phyloP scores from a whole-genome alignment of 768 basidiomycete genomes.

The Cantharellus anzutake region DNA sequence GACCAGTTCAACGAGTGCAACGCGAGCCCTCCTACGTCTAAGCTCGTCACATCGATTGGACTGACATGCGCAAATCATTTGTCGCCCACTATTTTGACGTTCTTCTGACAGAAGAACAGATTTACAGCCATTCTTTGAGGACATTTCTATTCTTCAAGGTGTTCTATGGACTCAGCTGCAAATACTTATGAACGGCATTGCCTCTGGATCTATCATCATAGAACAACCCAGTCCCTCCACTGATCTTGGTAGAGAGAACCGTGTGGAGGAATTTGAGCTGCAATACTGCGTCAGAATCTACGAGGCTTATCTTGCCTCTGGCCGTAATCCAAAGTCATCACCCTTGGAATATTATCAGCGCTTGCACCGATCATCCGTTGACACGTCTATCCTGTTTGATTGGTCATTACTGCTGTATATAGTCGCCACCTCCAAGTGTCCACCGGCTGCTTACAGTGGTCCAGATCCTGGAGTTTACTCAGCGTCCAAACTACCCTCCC shows the following conservation, averaged over 20 bases:
- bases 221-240: slow-evolving; percentile 14
- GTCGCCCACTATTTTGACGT: slow-evolving; percentile 30
- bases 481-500: no score
- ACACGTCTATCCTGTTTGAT: slow-evolving; percentile 39
- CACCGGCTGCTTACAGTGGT: not conserved
- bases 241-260: slow-evolving; percentile 16
- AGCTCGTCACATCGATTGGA: slow-evolving; percentile 33
- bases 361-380: slow-evolving; percentile 1
- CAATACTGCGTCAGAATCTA: slow-evolving; percentile 33
- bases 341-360: slow-evolving; percentile 29
- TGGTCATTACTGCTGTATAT: slow-evolving; percentile 48
- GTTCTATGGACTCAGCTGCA: slow-evolving; percentile 50
- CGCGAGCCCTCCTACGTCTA: no score
- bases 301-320: slow-evolving; percentile 29
- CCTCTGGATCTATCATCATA: slow-evolving; percentile 44
- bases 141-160: slow-evolving; percentile 39
- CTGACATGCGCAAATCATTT: slow-evolving; percentile 37
- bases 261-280: slow-evolving; percentile 38
- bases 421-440: slow-evolving; percentile 18
- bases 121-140: slow-evolving; percentile 42
- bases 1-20: no score
- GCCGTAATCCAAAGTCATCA: slow-evolving; percentile 24
- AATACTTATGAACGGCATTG: slow-evolving; percentile 45
- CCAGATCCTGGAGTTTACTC: slow-evolving; percentile 6
- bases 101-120: slow-evolving; percentile 25